Conservation (phyloP, 2,329 filamentous ascomycete species). For the Cladophialophora immunda region DNA sequence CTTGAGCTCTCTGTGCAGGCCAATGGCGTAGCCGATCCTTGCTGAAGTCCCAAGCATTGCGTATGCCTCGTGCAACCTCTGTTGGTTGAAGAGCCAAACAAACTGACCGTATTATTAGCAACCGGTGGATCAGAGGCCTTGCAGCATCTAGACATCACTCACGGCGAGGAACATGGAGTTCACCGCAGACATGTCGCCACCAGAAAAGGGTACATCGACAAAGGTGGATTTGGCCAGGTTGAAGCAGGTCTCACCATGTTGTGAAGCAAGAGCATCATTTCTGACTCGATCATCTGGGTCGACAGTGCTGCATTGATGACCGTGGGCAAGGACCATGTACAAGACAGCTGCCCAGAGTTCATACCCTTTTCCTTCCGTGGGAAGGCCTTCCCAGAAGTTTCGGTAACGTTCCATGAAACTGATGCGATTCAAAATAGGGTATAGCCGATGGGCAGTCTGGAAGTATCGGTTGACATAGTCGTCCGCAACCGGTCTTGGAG, state of each 20-base stretch:
- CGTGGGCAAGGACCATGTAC: constrained; percentile 30
- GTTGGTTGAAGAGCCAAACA: constrained; percentile 29
- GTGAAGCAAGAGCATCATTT: constrained; percentile 9
- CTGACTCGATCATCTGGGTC: constrained; percentile 23
- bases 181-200: constrained; percentile 25
- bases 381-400: constrained; percentile 21
- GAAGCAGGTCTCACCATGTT: constrained; percentile 22
- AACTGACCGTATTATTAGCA: background rate
- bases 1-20: constrained; percentile 19
- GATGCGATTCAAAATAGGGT: constrained; percentile 16
- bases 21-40: constrained; percentile 26
- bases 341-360: constrained; percentile 21
- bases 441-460: constrained; percentile 19
- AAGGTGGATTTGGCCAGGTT: constrained; percentile 23
- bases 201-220: constrained; percentile 21
- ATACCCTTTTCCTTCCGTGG: constrained; percentile 26
- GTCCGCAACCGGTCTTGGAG: constrained; percentile 16
- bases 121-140: background rate
- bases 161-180: constrained; percentile 25
- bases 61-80: constrained; percentile 26
- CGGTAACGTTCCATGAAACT: constrained; percentile 22
- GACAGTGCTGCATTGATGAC: constrained; percentile 25
- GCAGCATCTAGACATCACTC: background rate
- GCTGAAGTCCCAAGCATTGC: constrained; percentile 19
- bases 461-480: constrained; percentile 21